phyloP scores from a whole-genome alignment of 768 basidiomycete genomes.

The Fibroporia radiculosa region DNA sequence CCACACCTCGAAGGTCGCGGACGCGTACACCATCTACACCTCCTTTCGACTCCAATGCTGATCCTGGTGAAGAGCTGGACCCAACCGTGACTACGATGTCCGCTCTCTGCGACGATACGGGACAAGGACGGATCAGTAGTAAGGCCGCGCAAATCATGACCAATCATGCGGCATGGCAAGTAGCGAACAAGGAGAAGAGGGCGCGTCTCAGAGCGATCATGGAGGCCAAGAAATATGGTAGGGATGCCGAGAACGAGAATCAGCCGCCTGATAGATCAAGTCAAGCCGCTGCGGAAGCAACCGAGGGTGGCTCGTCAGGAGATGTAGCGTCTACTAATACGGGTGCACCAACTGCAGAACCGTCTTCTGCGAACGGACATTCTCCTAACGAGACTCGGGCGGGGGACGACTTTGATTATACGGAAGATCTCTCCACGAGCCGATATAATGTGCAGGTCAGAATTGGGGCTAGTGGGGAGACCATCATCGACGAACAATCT shows the following conservation, averaged over 20 bases:
- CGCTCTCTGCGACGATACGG: constrained; percentile 66
- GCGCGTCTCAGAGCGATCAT: constrained; percentile 51
- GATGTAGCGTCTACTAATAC: not conserved
- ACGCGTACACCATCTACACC: constrained; percentile 43
- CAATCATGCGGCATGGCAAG: constrained; percentile 69
- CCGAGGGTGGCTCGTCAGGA: not conserved
- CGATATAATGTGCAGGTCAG: constrained; percentile 81
- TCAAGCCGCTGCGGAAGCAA: not conserved
- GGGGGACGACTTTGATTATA: constrained; percentile 64
- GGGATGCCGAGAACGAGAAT: constrained; percentile 40
- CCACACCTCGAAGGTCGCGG: constrained; percentile 27
- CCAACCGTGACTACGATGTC: constrained; percentile 85
- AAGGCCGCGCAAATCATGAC: constrained; percentile 65
- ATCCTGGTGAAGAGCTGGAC: constrained; percentile 71
- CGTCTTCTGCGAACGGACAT: constrained; percentile 5
- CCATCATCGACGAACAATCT: constrained; percentile 80
- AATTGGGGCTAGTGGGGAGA: constrained; percentile 81
- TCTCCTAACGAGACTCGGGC: constrained; percentile 29
- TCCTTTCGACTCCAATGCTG: constrained; percentile 48
- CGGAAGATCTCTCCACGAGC: constrained; percentile 54
- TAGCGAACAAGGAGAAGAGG: constrained; percentile 57
- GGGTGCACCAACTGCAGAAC: not conserved
- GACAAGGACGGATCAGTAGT: constrained; percentile 71
- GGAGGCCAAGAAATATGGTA: constrained; percentile 74
- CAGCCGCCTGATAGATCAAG: constrained; percentile 2